Evolutionary conservation across 306 rosid species (phyloP).

Genomic region (Biancaea sappan): DNA sequence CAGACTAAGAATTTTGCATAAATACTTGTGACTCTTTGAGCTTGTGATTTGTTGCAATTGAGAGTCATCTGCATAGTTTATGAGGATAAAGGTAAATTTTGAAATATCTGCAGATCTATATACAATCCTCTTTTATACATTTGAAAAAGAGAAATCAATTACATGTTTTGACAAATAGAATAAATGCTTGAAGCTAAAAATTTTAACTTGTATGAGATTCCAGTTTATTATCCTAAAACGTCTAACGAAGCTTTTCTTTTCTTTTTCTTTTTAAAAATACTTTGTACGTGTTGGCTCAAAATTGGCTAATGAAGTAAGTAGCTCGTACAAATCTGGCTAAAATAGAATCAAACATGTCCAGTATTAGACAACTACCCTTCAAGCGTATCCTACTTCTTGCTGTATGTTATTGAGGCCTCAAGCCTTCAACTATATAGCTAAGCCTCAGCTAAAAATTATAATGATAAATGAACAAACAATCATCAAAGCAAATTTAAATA

Average conservation of each 20-base stretch:
- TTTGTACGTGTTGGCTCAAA: background rate
- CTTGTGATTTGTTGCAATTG: background rate
- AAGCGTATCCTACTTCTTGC: background rate
- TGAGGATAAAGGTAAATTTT: background rate
- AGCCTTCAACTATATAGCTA: too few relatives aligned
- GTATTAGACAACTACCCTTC: too few relatives aligned
- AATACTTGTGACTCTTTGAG: background rate
- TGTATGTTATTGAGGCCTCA: too few relatives aligned
- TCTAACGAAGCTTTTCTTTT: background rate
- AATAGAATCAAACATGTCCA: background rate
- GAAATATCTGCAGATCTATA: background rate
- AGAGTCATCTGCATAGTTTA: background rate
- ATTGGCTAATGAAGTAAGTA: background rate
- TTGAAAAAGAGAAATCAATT: background rate
- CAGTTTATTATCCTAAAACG: background rate
- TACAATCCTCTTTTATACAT: background rate
- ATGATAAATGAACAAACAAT: too few relatives aligned
- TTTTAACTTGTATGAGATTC: background rate
- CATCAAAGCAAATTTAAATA: too few relatives aligned
- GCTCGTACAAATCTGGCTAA: background rate
- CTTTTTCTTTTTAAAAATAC: too few relatives aligned
- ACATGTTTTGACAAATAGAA: background rate
- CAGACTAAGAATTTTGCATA: background rate
- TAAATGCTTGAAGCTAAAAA: background rate
- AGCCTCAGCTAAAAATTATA: too few relatives aligned